phyloP scores from a whole-genome alignment of 2,329 filamentous ascomycete genomes.

The Colletotrichum sp. region DNA sequence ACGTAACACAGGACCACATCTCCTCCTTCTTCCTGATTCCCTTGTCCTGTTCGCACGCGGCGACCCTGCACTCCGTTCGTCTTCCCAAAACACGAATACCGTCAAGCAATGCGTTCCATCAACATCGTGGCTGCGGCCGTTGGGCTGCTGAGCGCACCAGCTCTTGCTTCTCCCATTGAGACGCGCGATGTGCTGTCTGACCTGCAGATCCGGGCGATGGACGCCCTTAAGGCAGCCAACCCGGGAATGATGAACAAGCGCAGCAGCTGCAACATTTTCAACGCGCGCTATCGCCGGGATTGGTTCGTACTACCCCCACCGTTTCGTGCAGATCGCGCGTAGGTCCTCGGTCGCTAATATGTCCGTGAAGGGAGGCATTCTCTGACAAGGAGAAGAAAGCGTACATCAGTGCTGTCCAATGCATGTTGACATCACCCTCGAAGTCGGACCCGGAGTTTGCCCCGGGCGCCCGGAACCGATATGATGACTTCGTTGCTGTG shows the following conservation, averaged over 20 bases:
- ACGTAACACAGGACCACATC: background rate
- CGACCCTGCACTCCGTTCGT: background rate
- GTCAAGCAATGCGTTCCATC: background rate
- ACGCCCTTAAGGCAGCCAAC: background rate
- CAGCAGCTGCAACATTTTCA: constrained; percentile 13
- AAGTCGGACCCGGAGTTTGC: constrained; percentile 3
- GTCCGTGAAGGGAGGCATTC: background rate
- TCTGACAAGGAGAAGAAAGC: constrained; percentile 18
- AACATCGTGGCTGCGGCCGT: background rate
- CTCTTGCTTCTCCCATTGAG: background rate
- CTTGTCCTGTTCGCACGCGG: background rate
- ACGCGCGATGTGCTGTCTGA: background rate
- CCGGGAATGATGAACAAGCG: background rate
- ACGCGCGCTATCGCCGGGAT: constrained; percentile 14
- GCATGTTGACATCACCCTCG: constrained; percentile 12
- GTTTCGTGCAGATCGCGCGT: background rate
- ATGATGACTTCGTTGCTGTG: constrained; percentile 26
- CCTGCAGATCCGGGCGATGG: background rate
- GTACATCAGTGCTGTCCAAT: constrained; percentile 22
- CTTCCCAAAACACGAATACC: background rate
- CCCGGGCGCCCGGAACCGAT: constrained; percentile 17
- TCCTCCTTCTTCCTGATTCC: background rate
- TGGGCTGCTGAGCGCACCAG: background rate
- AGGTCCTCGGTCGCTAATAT: background rate
- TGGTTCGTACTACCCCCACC: background rate